Percentiles rank a stretch among this genome's conserved stretches.
Conservation (phyloP, 768 basidiomycete genomes). For the Tulasnella sp. region DNA sequence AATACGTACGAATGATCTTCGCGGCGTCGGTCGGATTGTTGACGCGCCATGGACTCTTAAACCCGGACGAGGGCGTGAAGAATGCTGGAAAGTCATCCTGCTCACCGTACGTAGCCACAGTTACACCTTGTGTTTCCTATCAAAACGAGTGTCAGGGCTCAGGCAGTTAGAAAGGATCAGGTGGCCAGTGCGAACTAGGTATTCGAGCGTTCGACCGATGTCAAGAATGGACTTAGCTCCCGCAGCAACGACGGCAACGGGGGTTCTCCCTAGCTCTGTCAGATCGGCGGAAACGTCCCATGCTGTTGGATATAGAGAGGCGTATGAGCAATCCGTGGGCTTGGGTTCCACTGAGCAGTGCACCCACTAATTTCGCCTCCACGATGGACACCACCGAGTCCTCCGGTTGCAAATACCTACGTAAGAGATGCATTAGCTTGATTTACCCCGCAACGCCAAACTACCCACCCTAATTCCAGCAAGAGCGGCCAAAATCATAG, state of each 20-base stretch:
- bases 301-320: conserved; percentile 34
- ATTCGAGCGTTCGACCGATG: conserved; percentile 51
- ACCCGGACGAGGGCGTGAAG: conserved; percentile 74
- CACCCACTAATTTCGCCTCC: conserved; percentile 53
- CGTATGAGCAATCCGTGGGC: background rate
- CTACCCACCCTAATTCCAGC: conserved; percentile 70
- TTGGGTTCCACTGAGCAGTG: background rate
- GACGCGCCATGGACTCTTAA: conserved; percentile 74
- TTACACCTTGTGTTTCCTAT: conserved; percentile 92
- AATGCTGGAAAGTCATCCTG: conserved; percentile 89
- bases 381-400: conserved; percentile 79
- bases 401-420: conserved; percentile 86
- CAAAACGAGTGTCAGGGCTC: background rate
- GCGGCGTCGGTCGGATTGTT: conserved; percentile 57
- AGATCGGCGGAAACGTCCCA: conserved; percentile 95
- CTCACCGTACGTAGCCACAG: conserved; percentile 67
- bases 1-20: conserved; percentile 50
- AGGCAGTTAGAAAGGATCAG: background rate
- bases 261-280: conserved; percentile 75
- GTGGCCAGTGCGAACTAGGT: conserved; percentile 22
- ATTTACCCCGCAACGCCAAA: conserved; percentile 1
- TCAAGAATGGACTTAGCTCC: conserved; percentile 94
- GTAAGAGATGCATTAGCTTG: background rate
- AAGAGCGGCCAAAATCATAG: conserved; percentile 37
- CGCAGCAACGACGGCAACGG: conserved; percentile 84